Base-by-base conservation (phyloP, 2,329 filamentous ascomycete species). In the Sporothrix brunneoviolacea region DNA sequence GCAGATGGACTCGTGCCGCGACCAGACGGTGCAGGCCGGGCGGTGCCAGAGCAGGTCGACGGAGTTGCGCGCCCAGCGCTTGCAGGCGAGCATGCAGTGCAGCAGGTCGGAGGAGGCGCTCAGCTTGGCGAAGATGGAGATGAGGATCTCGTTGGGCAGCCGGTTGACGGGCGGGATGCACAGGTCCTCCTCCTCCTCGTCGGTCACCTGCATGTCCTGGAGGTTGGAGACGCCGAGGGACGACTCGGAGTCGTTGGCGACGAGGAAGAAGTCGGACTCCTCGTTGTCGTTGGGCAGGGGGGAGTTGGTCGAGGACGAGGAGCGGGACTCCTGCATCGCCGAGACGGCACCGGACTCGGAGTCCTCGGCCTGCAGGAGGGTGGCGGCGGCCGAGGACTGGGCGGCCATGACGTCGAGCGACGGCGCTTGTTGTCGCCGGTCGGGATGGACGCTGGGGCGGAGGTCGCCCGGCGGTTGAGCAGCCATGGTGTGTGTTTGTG, bases 1-100 rank as follows among this genome's bases (percentile, higher is more conserved):
- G 62, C 90, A 91, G 58, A 98, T 93, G 58, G 74, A 84, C 61
- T 82, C 75, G 60, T 96, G 82, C 63, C 90, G 90, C 12, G 76
- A 69, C 86, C 89, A 96, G 60, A 83, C 88, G 61, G 86, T 90
- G 70, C 93, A 97, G 24, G 88, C 83, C 1, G 93, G 93, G 35
- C 93, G 80, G 67, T 96, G 91, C 93, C 93, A 98, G 19, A 98
- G 76, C 57, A 95, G 78, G 56, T 93, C 91, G 58, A 97, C 93
- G 46, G 87, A 85, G 64, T 96, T 96, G 56, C 86, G 77, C 24
- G 93, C 87, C 93, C 93, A 98, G 55, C 85, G 82, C 68, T 90
- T 91, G 62, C 85, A 96, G n/a, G 95, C 91, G 57, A 93, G 75
- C 87, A 97, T 91, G 68, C 88, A 94, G 68, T 83, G 84, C 58